phyloP scores from a whole-genome alignment of 768 basidiomycete species.

The Serpula lacrymans region DNA sequence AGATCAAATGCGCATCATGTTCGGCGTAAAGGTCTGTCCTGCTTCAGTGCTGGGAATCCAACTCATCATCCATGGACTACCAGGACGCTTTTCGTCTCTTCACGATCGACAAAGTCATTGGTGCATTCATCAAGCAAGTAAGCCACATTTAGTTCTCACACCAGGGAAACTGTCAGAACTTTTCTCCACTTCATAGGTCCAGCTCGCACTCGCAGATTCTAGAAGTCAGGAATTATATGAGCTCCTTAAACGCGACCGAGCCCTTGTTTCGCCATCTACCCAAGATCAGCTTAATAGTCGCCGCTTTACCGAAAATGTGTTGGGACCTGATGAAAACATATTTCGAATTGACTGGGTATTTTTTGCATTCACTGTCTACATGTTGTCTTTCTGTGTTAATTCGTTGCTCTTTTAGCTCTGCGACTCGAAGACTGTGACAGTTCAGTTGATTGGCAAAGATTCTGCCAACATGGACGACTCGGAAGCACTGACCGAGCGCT shows the following conservation, averaged over 20 bases:
- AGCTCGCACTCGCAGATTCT: slow-evolving; percentile 61
- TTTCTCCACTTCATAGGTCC: slow-evolving; percentile 40
- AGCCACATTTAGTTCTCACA: slow-evolving; percentile 10
- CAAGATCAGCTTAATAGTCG: slow-evolving; percentile 72
- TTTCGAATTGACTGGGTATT: slow-evolving; percentile 81
- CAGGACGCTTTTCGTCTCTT: slow-evolving; percentile 86
- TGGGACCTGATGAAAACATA: slow-evolving; percentile 75
- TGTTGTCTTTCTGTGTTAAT: neutral
- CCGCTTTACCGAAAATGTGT: slow-evolving; percentile 61
- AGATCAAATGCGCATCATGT: slow-evolving; percentile 85
- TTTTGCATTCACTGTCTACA: slow-evolving; percentile 1
- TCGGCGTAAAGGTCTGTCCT: slow-evolving; percentile 66
- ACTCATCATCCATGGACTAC: neutral
- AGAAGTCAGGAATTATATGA: slow-evolving; percentile 75
- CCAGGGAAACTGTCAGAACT: neutral
- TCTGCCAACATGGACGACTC: slow-evolving; percentile 73
- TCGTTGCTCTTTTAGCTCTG: slow-evolving; percentile 44
- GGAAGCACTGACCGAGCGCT: slow-evolving; percentile 70
- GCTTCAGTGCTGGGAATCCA: neutral
- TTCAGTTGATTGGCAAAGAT: slow-evolving; percentile 78
- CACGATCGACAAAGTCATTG: slow-evolving; percentile 90
- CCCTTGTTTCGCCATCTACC: slow-evolving; percentile 52
- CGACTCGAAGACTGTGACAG: slow-evolving; percentile 60
- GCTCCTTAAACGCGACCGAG: slow-evolving; percentile 64
- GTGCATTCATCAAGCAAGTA: slow-evolving; percentile 86